phyloP scores from a whole-genome alignment of 257 asterid species.

The Ilex aquifolium region DNA sequence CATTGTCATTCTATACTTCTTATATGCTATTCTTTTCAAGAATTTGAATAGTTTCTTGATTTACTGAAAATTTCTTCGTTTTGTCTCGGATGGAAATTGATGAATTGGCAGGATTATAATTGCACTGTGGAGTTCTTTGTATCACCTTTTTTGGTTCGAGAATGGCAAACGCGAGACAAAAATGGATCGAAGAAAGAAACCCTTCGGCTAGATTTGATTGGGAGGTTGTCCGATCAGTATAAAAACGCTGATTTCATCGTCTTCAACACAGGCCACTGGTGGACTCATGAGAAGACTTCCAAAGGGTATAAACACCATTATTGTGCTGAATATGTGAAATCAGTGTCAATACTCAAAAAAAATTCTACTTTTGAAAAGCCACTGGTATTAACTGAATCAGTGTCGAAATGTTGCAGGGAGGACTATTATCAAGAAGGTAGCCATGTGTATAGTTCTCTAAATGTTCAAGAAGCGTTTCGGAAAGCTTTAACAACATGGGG shows the following conservation, averaged over 20 bases:
- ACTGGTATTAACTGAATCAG: neutral
- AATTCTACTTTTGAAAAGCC: neutral
- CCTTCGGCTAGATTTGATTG: slow-evolving; percentile 57
- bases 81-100: no score
- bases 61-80: no score
- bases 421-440: slow-evolving; percentile 79
- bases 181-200: slow-evolving; percentile 64
- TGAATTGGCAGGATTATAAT: slow-evolving; percentile 45
- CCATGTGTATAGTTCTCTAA: slow-evolving; percentile 45
- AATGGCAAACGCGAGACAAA: slow-evolving; percentile 41
- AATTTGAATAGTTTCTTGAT: no score
- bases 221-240: slow-evolving; percentile 43
- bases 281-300: slow-evolving; percentile 85
- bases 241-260: slow-evolving; percentile 51
- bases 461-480: slow-evolving; percentile 55
- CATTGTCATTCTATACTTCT: no score
- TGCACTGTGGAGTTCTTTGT: slow-evolving; percentile 64
- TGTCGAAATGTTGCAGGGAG: slow-evolving; percentile 35
- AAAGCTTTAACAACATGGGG: slow-evolving; percentile 73
- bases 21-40: neutral
- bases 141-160: slow-evolving; percentile 69
- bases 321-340: neutral
- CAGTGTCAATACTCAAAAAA: no score
- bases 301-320: slow-evolving; percentile 34
- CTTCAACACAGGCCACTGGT: slow-evolving; percentile 86